Conservation (phyloP, 2,329 filamentous ascomycete genomes). For the Claviceps pusilla region DNA sequence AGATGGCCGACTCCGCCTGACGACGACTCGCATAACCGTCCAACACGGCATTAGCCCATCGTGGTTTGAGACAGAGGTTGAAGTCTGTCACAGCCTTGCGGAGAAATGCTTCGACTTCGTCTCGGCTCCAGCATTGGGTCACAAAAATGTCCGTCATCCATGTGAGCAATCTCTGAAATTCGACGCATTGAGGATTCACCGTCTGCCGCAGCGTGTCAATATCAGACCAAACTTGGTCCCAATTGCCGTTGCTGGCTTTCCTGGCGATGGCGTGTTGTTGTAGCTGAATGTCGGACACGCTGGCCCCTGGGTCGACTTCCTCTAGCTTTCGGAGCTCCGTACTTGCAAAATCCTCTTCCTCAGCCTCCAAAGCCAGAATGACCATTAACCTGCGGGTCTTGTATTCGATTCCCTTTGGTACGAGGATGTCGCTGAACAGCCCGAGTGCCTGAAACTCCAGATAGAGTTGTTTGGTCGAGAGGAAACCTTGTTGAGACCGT, state of each 20-base stretch:
- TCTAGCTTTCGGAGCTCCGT: slow-evolving; percentile 13
- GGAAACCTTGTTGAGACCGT: slow-evolving; percentile 2
- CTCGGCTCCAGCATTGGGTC: slow-evolving; percentile 11
- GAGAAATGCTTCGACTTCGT: slow-evolving; percentile 17
- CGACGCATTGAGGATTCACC: slow-evolving; percentile 7
- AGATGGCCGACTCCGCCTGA: slow-evolving; percentile 13
- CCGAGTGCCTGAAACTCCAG: slow-evolving; percentile 14
- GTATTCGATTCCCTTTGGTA: slow-evolving; percentile 12
- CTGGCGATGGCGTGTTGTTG: slow-evolving; percentile 14
- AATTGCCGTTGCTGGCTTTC: slow-evolving; percentile 15
- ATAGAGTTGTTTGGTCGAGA: slow-evolving; percentile 14
- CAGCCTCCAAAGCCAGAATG: slow-evolving; percentile 13
- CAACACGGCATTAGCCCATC: slow-evolving; percentile 17
- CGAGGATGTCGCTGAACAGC: slow-evolving; percentile 10
- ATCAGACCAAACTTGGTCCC: slow-evolving; percentile 11
- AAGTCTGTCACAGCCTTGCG: slow-evolving; percentile 13
- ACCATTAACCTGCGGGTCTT: slow-evolving; percentile 15
- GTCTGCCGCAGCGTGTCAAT: slow-evolving; percentile 10
- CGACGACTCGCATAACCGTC: slow-evolving; percentile 17
- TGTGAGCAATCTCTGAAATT: slow-evolving; percentile 14
- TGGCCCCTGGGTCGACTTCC: slow-evolving; percentile 8
- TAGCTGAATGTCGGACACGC: slow-evolving; percentile 13
- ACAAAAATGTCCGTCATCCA: slow-evolving; percentile 21
- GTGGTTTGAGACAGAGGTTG: slow-evolving; percentile 13
- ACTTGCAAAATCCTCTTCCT: slow-evolving; percentile 13